phyloP scores from a whole-genome alignment of 306 rosid species.

The Dalbergia cultrata region DNA sequence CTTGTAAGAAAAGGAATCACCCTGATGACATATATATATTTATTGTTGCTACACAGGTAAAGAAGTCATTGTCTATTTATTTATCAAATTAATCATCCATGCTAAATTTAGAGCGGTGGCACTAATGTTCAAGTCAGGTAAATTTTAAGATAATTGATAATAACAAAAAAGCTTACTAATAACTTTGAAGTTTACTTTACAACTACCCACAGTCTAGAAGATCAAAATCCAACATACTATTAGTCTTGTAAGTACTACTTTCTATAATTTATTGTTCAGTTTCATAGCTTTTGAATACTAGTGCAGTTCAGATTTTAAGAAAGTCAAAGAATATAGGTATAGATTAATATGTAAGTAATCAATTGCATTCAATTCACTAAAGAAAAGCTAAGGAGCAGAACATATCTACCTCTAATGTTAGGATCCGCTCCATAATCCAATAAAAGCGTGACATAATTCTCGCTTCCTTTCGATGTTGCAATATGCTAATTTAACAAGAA shows the following conservation, averaged over 20 bases:
- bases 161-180: constrained; percentile 18
- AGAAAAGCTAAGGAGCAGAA: constrained; percentile 1
- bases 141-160: not conserved
- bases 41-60: not conserved
- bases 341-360: not conserved
- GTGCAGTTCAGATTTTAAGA: not conserved
- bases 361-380: not conserved
- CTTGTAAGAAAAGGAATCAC: not conserved
- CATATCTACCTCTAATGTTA: constrained; percentile 74
- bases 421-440: constrained; percentile 80
- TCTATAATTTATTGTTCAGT: not conserved
- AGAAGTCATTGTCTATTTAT: not conserved
- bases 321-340: constrained; percentile 28
- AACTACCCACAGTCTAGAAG: too few species aligned
- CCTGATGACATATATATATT: not conserved
- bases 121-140: not conserved
- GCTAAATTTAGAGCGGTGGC: not conserved
- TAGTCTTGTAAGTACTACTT: not conserved
- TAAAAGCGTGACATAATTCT: constrained; percentile 73
- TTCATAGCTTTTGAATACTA: not conserved
- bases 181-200: not conserved
- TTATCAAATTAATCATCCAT: not conserved
- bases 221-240: too few species aligned
- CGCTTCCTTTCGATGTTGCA: constrained; percentile 78
- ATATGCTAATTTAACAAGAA: constrained; percentile 67